Evolutionary conservation across 1,139 yeast species (phyloP).

Genomic region (Kodamaea fungicola): DNA sequence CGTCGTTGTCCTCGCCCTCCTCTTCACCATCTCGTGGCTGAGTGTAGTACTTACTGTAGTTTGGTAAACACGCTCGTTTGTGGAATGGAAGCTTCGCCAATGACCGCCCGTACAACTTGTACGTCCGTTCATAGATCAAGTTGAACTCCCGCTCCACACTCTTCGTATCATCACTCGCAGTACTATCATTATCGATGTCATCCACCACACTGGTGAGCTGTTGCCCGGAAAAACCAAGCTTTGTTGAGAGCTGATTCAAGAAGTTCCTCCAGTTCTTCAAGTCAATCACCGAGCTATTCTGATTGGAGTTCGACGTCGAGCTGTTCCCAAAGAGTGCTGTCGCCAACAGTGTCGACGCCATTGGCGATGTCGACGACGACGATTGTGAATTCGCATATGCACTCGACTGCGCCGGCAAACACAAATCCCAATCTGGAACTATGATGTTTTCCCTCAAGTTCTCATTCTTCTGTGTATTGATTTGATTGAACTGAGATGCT

Average conservation of each 20-base stretch:
- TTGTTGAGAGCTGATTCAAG: slow-evolving; percentile 33
- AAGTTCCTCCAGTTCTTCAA: slow-evolving; percentile 37
- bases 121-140: slow-evolving; percentile 37
- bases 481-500: slow-evolving; percentile 39
- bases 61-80: slow-evolving; percentile 45
- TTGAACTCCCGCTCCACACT: slow-evolving; percentile 34
- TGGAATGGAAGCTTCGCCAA: slow-evolving; percentile 35
- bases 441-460: slow-evolving; percentile 39
- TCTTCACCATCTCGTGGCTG: slow-evolving; percentile 9
- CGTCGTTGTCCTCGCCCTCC: slow-evolving; percentile 22
- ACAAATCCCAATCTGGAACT: slow-evolving; percentile 43
- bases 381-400: slow-evolving; percentile 7
- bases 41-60: slow-evolving; percentile 32
- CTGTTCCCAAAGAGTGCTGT: slow-evolving; percentile 22
- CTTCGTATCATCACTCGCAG: slow-evolving; percentile 14
- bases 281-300: slow-evolving; percentile 23
- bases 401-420: slow-evolving; percentile 30
- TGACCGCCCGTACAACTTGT: slow-evolving; percentile 39
- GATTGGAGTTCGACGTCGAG: slow-evolving; percentile 25
- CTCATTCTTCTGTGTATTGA: slow-evolving; percentile 46
- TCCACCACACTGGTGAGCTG: slow-evolving; percentile 29
- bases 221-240: slow-evolving; percentile 37
- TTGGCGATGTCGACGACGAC: slow-evolving; percentile 9
- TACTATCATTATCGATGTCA: slow-evolving; percentile 7
- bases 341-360: slow-evolving; percentile 8